Evolutionary conservation across 148 eudicot species (phyloP).

Genomic region (Dysphania ambrosioides): DNA sequence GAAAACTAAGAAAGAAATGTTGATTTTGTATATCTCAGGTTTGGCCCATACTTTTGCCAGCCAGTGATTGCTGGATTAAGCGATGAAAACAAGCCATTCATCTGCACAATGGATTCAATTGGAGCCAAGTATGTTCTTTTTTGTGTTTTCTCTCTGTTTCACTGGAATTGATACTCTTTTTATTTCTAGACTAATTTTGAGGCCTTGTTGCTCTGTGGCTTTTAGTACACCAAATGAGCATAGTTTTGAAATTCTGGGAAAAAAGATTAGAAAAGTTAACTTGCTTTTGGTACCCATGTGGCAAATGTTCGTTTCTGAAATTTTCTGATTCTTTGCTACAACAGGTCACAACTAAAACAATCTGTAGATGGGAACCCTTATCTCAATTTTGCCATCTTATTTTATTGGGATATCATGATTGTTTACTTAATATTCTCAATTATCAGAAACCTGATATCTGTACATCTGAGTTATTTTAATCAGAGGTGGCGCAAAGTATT

Average conservation of each 20-base stretch:
- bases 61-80: conserved; percentile 95
- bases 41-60: conserved; percentile 94
- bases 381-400: not conserved
- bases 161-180: conserved; percentile 5
- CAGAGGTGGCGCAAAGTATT: no score
- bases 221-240: not conserved
- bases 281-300: not conserved
- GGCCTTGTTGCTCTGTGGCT: not conserved
- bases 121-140: conserved; percentile 90
- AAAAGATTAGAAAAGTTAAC: not conserved
- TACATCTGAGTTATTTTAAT: no score
- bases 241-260: no score
- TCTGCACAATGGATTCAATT: conserved; percentile 98
- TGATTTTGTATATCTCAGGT: conserved; percentile 37
- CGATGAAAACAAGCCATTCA: conserved; percentile 90
- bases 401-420: not conserved
- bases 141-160: not conserved
- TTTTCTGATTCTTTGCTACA: no score
- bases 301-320: no score
- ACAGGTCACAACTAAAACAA: no score
- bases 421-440: not conserved
- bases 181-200: not conserved
- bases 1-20: not conserved
- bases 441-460: not conserved
- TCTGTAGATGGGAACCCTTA: no score